These are phyloP conservation scores for Mycena indigotica DNA, from an alignment of 768 basidiomycete genomes.

Conservation along the genomic window DNA sequence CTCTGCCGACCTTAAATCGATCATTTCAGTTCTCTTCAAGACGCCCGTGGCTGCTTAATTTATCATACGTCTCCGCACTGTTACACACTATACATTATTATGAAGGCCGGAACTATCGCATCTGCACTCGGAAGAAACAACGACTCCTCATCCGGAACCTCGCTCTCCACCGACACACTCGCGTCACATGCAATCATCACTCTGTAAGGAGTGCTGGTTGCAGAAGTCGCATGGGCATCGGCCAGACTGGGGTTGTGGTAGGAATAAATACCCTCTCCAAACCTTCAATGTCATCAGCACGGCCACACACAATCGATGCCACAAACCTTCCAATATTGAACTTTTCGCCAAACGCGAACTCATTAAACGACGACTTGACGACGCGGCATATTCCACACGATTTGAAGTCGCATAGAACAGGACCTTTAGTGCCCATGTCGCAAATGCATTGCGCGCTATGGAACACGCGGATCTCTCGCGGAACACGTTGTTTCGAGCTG, in stretches of 20 bases:
- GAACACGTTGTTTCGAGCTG: conserved; percentile 39
- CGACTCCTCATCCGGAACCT: conserved; percentile 47
- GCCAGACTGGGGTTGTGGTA: conserved; percentile 61
- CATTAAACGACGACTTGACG: conserved; percentile 57
- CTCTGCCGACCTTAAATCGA: conserved; percentile 33
- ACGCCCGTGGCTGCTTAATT: conserved; percentile 48
- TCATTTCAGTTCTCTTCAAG: conserved; percentile 46
- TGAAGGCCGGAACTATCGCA: conserved; percentile 58
- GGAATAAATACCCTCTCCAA: conserved; percentile 65
- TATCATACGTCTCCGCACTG: conserved; percentile 17
- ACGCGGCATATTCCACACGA: conserved; percentile 70
- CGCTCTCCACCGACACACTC: conserved; percentile 40
- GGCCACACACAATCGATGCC: background rate
- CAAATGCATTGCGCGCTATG: conserved; percentile 70
- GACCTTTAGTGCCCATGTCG: conserved; percentile 60
- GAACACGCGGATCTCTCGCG: conserved; percentile 58
- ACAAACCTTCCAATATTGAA: conserved; percentile 58
- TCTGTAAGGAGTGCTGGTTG: conserved; percentile 65
- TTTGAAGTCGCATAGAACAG: conserved; percentile 53
- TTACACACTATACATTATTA: conserved; percentile 58
- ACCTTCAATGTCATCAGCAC: conserved; percentile 35
- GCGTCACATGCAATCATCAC: conserved; percentile 65
- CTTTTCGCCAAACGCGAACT: conserved; percentile 57
- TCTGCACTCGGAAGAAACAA: conserved; percentile 57
- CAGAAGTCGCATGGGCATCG: conserved; percentile 65